phyloP scores from a whole-genome alignment of 306 rosid species.

The Quercus berberidifolia region DNA sequence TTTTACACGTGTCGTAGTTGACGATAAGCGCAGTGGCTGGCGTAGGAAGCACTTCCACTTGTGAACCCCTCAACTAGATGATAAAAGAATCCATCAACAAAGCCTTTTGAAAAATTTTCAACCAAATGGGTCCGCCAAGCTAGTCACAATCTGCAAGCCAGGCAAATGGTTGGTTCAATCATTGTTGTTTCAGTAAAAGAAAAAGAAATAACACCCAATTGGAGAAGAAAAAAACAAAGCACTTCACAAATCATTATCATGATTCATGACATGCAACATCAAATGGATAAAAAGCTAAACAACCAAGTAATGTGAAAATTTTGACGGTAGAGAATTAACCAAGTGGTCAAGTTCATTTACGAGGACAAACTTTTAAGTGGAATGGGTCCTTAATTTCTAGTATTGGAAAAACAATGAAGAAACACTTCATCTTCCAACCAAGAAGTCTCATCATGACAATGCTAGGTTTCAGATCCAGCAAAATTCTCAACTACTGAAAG shows the following conservation, averaged over 20 bases:
- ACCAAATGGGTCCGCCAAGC: constrained; percentile 26
- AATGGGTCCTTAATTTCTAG: not conserved
- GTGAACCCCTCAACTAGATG: not conserved
- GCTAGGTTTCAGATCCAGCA: constrained; percentile 8
- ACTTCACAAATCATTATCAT: not conserved
- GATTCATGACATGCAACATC: constrained; percentile 2
- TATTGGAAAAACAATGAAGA: not conserved
- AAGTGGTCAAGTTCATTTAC: not conserved
- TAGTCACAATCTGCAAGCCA: constrained; percentile 19
- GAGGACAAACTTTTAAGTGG: not conserved
- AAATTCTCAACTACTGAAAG: constrained; percentile 6
- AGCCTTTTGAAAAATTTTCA: not conserved
- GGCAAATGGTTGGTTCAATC: constrained; percentile 30
- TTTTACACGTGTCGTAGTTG: not conserved
- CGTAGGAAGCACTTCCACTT: not conserved
- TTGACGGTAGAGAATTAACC: not conserved
- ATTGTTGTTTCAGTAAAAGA: constrained; percentile 19
- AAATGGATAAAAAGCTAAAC: not conserved
- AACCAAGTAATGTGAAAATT: not conserved
- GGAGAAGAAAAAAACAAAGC: not conserved
- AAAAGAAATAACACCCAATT: not conserved
- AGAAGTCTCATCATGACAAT: constrained; percentile 19
- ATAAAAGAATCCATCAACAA: not conserved
- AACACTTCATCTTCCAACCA: not conserved
- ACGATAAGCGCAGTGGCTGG: not conserved